Base-by-base conservation (phyloP, 495 filamentous ascomycete species). In the Trichoderma virens region DNA sequence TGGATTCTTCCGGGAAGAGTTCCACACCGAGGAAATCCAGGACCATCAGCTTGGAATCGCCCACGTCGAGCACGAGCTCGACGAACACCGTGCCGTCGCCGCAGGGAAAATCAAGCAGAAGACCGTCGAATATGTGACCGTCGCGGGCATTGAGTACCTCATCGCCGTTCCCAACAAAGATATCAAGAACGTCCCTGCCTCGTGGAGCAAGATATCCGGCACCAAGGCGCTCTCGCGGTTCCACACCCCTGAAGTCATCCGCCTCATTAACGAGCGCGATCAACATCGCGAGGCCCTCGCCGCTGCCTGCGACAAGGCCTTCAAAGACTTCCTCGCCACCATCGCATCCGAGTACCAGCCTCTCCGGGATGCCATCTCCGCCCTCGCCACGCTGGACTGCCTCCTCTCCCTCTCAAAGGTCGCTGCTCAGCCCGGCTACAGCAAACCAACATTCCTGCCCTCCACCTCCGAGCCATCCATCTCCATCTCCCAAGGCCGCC, bases 251-350 rank as follows among this genome's bases (percentile, higher is more conserved):
- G 86, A 93, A 66, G 92, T 98, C 25, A 81, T 92, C 34, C 81
- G 83, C 59, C 79, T 97, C 60, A 83, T 96, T 31, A 88, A 87
- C 30, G 91, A 98, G 76, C 84, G 94, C 30, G 94, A 99, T 72
- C 94, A 98, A 70, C 90, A 96, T 76, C 96, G 90, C 72, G 94
- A 99, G 73, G 86, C 90, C 0, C 84, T 99, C 13, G 92, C 91
- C 2, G 91, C 92, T 3, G 93, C 92, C 54, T 99, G 94, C 71
- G 93, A 99, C 72, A 75, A 79, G n/a, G 94, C 94, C 6, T 99
- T 91, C 72, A 67, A 73, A 0, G 74, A 75, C 8, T 81, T 98
- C 13, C 83, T 97, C 30, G 72, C 79, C 3, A 82, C 86, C 11
- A 90, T 99, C 62, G 84, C 90, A 7, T 75, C 86, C 5, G 85